A percentile compares a stretch with the other conserved stretches of the same genome.
These are phyloP conservation scores for Nemophila menziesii DNA, from an alignment of 257 asterid genomes.

Conservation along the genomic window DNA sequence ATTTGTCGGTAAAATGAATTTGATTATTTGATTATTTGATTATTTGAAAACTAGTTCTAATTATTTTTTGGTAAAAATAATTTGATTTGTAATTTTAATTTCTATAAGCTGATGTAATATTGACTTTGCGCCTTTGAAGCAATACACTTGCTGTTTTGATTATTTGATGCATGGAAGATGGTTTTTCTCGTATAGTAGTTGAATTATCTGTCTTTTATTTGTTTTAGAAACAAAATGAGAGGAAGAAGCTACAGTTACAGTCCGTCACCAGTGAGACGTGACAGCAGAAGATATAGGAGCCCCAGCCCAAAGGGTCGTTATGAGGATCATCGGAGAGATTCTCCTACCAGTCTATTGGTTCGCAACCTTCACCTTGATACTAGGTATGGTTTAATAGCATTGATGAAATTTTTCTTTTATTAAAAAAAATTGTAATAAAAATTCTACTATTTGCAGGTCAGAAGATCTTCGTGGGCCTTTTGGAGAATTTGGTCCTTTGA, in stretches of 20 bases:
- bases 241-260: slow-evolving; percentile 63
- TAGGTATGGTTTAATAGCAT: slow-evolving; percentile 25
- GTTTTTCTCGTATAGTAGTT: not conserved
- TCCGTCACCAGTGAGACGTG: slow-evolving; percentile 48
- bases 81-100: not conserved
- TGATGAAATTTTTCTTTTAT: not conserved
- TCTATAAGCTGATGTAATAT: not conserved
- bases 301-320: slow-evolving; percentile 42
- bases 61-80: not conserved
- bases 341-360: slow-evolving; percentile 66
- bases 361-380: slow-evolving; percentile 67
- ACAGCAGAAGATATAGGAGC: slow-evolving; percentile 40
- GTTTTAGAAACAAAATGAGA: slow-evolving; percentile 26
- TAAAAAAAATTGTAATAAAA: too few relatives aligned
- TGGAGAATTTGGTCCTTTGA: slow-evolving; percentile 57
- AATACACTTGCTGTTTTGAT: not conserved
- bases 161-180: not conserved
- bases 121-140: too few relatives aligned
- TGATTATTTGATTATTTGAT: too few relatives aligned
- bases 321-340: slow-evolving; percentile 35
- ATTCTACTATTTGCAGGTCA: slow-evolving; percentile 28
- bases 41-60: not conserved
- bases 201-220: not conserved
- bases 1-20: too few relatives aligned
- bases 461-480: slow-evolving; percentile 64